Conservation (phyloP, 192 early-diverging fungal genomes). For the Obelidium mucronatum region DNA sequence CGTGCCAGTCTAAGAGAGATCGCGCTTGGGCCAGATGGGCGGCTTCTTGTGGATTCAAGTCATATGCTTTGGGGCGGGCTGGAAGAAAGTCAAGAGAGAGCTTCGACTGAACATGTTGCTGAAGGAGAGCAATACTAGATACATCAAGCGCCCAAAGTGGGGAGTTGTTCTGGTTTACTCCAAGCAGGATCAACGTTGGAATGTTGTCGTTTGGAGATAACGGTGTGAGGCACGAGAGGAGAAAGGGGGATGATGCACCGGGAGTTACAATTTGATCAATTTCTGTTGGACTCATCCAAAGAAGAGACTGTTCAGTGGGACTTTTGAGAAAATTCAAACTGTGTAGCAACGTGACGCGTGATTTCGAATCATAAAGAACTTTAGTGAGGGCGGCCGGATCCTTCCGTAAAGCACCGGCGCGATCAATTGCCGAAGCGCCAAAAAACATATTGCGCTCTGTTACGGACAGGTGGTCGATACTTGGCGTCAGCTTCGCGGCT, state of each 20-base stretch:
- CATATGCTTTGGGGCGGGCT: slow-evolving; percentile 28
- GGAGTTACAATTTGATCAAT: neutral
- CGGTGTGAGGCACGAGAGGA: neutral
- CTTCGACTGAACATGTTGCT: neutral
- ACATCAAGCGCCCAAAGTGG: slow-evolving; percentile 24
- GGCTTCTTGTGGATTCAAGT: slow-evolving; percentile 35
- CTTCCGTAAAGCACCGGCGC: neutral
- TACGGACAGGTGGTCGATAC: neutral
- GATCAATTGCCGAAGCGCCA: neutral
- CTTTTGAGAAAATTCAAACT: no score
- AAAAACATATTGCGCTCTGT: neutral
- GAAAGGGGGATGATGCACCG: neutral
- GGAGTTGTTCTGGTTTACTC: neutral
- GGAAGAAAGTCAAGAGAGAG: slow-evolving; percentile 2
- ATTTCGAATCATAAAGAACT: neutral
- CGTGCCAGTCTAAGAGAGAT: slow-evolving; percentile 60
- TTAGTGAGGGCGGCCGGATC: neutral
- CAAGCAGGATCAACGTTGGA: slow-evolving; percentile 14
- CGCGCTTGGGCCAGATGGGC: slow-evolving; percentile 50
- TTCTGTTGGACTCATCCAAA: slow-evolving; percentile 7
- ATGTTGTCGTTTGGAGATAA: neutral
- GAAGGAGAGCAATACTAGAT: neutral
- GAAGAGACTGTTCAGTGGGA: neutral
- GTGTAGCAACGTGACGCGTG: slow-evolving; percentile 7
- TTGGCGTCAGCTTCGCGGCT: neutral